Evolutionary conservation across 768 basidiomycete species (phyloP).

Genomic region (Leccinellum luteum): DNA sequence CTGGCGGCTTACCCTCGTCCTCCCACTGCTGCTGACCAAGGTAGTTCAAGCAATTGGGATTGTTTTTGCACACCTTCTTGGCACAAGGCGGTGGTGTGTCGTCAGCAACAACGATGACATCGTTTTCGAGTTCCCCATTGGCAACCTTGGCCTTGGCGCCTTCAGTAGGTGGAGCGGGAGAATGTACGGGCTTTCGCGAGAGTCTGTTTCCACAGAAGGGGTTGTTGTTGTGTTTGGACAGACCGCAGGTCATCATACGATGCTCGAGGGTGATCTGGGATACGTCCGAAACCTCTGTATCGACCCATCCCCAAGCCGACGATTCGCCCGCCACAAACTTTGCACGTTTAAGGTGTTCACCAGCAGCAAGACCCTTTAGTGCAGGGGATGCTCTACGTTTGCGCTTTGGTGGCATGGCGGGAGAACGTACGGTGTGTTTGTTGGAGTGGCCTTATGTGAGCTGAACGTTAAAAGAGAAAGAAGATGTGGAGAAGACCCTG

Average conservation of each 20-base stretch:
- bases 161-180: slow-evolving; percentile 7
- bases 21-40: slow-evolving; percentile 85
- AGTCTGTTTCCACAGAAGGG: slow-evolving; percentile 62
- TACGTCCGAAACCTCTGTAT: slow-evolving; percentile 53
- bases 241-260: slow-evolving; percentile 62
- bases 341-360: slow-evolving; percentile 60
- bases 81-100: slow-evolving; percentile 56
- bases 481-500: slow-evolving; percentile 19
- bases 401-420: slow-evolving; percentile 55
- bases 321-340: slow-evolving; percentile 44
- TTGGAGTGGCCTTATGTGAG: slow-evolving; percentile 1
- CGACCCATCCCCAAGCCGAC: slow-evolving; percentile 81
- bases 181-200: slow-evolving; percentile 24
- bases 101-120: slow-evolving; percentile 70
- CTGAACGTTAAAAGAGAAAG: slow-evolving; percentile 6
- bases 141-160: slow-evolving; percentile 14
- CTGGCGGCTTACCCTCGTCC: slow-evolving; percentile 49
- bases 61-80: slow-evolving; percentile 65
- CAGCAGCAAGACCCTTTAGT: slow-evolving; percentile 54
- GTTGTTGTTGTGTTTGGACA: slow-evolving; percentile 49
- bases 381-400: slow-evolving; percentile 49
- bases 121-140: slow-evolving; percentile 51
- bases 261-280: slow-evolving; percentile 69
- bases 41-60: slow-evolving; percentile 86
- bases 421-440: neutral